Evolutionary conservation across 1,284 basidiomycete species (phyloP).

Genomic region (Cryptococcus jaspeensis): DNA sequence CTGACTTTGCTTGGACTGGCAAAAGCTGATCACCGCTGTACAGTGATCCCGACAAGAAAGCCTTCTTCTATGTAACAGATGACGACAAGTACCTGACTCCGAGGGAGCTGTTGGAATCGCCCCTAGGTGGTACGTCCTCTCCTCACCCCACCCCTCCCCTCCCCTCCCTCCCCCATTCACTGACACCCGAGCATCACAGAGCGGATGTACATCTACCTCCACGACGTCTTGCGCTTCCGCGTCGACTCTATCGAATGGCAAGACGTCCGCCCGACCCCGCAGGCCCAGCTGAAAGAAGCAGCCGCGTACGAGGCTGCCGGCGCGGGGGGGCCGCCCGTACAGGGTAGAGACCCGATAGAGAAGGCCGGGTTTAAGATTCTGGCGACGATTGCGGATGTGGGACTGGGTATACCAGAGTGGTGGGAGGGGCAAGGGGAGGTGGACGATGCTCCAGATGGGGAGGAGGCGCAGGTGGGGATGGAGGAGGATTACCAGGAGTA

Average conservation of each 20-base stretch:
- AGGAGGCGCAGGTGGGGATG: too few species aligned
- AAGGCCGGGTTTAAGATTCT: conserved; percentile 72
- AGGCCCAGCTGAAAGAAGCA: conserved; percentile 24
- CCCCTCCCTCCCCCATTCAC: neutral
- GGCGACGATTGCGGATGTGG: conserved; percentile 50
- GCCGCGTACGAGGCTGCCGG: too few species aligned
- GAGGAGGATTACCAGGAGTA: too few species aligned
- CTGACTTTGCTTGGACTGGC: neutral
- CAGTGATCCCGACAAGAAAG: conserved; percentile 76
- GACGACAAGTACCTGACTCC: conserved; percentile 55
- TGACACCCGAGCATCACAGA: conserved; percentile 43
- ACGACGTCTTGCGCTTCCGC: conserved; percentile 80
- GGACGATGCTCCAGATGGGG: too few species aligned
- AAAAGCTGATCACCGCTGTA: conserved; percentile 1
- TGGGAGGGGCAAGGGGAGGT: too few species aligned
- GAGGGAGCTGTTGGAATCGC: conserved; percentile 60
- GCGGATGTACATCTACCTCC: conserved; percentile 80
- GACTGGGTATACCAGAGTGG: too few species aligned
- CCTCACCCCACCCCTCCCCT: neutral
- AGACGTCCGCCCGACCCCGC: conserved; percentile 84
- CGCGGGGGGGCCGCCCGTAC: conserved; percentile 44
- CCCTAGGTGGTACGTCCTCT: conserved; percentile 42
- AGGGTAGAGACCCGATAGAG: conserved; percentile 62
- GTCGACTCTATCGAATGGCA: conserved; percentile 86
- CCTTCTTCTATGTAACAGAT: conserved; percentile 71